Evolutionary conservation across 768 basidiomycete species (phyloP).

Genomic region (Rhizopogon vesiculosus): DNA sequence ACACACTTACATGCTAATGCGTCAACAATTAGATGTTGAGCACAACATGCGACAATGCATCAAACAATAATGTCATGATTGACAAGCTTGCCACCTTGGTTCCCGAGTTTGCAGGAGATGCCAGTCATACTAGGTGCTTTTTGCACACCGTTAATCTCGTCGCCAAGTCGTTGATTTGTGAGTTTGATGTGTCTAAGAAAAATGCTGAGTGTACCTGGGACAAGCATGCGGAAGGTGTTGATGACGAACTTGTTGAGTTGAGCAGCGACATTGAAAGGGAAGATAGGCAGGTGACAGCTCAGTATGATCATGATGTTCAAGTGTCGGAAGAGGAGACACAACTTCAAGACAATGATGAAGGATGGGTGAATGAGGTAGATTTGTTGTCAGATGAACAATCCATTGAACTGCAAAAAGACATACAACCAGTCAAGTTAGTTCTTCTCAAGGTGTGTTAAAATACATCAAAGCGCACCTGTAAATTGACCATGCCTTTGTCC

Average conservation of each 20-base stretch:
- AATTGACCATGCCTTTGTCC: background rate
- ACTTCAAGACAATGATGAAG: slow-evolving; percentile 7
- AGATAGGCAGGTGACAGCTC: background rate
- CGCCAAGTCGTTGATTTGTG: slow-evolving; percentile 24
- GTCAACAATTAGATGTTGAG: slow-evolving; percentile 11
- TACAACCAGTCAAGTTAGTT: slow-evolving; percentile 7
- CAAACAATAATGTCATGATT: slow-evolving; percentile 21
- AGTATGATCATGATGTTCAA: no score
- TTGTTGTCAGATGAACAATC: slow-evolving; percentile 6
- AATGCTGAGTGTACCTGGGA: background rate
- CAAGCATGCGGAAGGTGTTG: background rate
- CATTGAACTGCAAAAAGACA: background rate
- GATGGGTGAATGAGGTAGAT: slow-evolving; percentile 12
- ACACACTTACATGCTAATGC: background rate
- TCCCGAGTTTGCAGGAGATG: slow-evolving; percentile 12
- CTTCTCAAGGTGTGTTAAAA: slow-evolving; percentile 14
- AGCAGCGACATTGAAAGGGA: background rate
- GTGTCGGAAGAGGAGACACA: background rate
- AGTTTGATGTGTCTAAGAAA: slow-evolving; percentile 28
- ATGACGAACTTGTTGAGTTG: background rate
- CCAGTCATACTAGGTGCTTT: slow-evolving; percentile 9
- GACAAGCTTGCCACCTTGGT: slow-evolving; percentile 14
- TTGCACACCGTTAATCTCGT: slow-evolving; percentile 28
- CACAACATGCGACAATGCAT: slow-evolving; percentile 17
- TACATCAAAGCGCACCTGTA: slow-evolving; percentile 7